These are phyloP conservation scores for Coemansia sp. DNA, from an alignment of 192 early-diverging fungal genomes.

Conservation along the genomic window DNA sequence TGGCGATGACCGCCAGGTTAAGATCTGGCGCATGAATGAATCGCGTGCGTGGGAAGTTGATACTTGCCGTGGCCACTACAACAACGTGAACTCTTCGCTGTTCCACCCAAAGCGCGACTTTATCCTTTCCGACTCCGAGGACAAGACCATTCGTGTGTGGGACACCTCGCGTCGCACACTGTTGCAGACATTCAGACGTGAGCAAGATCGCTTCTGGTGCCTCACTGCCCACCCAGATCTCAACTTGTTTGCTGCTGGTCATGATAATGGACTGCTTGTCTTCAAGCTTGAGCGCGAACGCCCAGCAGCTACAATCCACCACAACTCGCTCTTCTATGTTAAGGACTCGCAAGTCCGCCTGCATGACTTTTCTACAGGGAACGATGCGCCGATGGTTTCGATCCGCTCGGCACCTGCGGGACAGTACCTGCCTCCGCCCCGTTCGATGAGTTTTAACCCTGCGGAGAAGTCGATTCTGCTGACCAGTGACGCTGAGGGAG, in stretches of 20 bases:
- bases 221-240: constrained; percentile 94
- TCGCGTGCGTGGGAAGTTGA: constrained; percentile 99
- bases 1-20: constrained; percentile 96
- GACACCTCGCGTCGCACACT: constrained; percentile 94
- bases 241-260: constrained; percentile 97
- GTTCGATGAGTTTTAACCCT: constrained; percentile 91
- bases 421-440: constrained; percentile 71
- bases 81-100: constrained; percentile 90
- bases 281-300: constrained; percentile 99
- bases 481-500: constrained; percentile 80
- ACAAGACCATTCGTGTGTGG: constrained; percentile 98
- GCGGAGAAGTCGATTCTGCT: constrained; percentile 89
- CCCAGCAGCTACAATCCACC: constrained; percentile 83
- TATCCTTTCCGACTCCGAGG: constrained; percentile 91
- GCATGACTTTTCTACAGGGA: constrained; percentile 76
- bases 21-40: constrained; percentile 99
- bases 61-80: constrained; percentile 97
- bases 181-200: constrained; percentile 94
- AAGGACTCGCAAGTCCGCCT: constrained; percentile 83
- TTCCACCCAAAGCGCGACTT: constrained; percentile 98
- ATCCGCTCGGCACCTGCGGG: constrained; percentile 71
- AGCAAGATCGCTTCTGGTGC: constrained; percentile 97
- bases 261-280: constrained; percentile 96
- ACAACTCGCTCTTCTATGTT: constrained; percentile 83
- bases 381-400: constrained; percentile 76